Conservation (phyloP, 1,284 basidiomycete genomes). For the Binderoboletus segoi region DNA sequence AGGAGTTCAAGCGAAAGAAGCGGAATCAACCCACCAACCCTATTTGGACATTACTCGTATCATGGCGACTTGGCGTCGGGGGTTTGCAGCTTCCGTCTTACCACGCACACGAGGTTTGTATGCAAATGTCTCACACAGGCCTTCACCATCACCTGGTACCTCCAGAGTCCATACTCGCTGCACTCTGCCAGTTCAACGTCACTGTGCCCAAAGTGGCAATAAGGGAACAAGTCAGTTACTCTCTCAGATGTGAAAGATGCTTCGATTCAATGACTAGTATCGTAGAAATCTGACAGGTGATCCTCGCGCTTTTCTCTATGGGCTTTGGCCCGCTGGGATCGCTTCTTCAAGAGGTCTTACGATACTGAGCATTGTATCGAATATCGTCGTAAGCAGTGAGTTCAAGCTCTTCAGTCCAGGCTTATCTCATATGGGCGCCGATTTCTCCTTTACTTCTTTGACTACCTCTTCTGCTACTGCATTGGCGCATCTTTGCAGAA, state of each 20-base stretch:
- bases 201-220: conserved; percentile 3
- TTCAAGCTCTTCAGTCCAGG: neutral
- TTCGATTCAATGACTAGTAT: neutral
- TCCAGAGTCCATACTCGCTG: neutral
- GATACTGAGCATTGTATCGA: neutral
- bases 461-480: neutral
- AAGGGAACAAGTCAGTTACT: conserved; percentile 16
- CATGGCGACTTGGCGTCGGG: conserved; percentile 16
- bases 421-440: neutral
- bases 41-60: conserved; percentile 8
- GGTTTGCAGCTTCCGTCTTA: conserved; percentile 24
- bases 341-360: neutral
- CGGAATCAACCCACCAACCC: neutral
- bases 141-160: neutral
- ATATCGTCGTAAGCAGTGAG: conserved; percentile 10
- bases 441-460: neutral
- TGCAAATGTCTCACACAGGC: neutral
- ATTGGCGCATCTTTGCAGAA: neutral
- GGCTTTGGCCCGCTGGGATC: neutral
- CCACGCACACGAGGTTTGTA: conserved; percentile 11
- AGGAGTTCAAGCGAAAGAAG: conserved; percentile 11
- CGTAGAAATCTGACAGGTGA: conserved; percentile 1
- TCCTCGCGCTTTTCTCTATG: no score
- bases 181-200: neutral
- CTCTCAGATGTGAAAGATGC: neutral